These are phyloP conservation scores for Talaromyces sp. DNA, from an alignment of 2,329 filamentous ascomycete species.

Conservation along the genomic window DNA sequence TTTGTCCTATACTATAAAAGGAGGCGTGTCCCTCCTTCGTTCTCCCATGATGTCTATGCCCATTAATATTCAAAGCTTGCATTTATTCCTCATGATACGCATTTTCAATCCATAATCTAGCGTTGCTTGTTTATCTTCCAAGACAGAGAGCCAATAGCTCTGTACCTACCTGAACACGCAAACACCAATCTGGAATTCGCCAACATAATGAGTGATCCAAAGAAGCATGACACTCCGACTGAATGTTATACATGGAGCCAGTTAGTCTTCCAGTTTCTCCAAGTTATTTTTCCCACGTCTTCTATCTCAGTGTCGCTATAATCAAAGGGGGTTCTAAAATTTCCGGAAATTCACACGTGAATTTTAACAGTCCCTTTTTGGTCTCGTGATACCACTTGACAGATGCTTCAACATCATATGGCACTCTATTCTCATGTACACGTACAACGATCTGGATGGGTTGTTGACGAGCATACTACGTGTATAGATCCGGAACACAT, in stretches of 20 bases:
- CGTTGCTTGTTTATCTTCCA: not conserved
- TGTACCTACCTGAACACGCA: not conserved
- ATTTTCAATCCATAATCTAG: not conserved
- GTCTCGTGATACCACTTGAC: not conserved
- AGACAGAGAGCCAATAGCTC: not conserved
- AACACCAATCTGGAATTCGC: not conserved
- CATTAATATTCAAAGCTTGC: not conserved
- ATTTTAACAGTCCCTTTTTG: not conserved
- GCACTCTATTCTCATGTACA: not conserved
- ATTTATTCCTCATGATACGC: not conserved
- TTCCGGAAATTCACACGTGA: too few relatives aligned
- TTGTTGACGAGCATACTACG: not conserved
- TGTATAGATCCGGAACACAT: not conserved
- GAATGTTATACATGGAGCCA: not conserved
- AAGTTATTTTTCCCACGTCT: not conserved
- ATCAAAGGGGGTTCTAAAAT: too few relatives aligned
- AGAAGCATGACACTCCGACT: not conserved
- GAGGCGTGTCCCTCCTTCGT: not conserved
- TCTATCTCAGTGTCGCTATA: not conserved
- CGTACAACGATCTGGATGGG: not conserved
- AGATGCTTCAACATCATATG: not conserved
- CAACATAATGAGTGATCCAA: not conserved
- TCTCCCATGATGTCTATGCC: not conserved
- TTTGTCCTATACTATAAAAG: not conserved
- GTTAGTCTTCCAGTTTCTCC: not conserved